Percentiles rank a stretch among this genome's conserved stretches.
phyloP scores from a whole-genome alignment of 768 basidiomycete genomes.

The Clitopilus passeckerianus region DNA sequence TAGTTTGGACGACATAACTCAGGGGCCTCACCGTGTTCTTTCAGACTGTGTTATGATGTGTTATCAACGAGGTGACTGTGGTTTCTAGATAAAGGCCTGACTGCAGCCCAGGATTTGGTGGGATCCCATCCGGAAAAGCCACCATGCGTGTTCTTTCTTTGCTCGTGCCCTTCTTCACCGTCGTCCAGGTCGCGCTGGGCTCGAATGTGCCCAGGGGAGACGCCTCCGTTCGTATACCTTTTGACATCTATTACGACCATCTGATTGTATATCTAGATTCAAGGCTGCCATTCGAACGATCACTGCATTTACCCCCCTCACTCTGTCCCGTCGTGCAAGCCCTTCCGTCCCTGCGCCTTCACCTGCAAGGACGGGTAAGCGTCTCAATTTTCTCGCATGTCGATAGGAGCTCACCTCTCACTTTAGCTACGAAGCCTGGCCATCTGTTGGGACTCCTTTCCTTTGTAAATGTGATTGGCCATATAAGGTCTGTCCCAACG shows the following conservation, averaged over 20 bases:
- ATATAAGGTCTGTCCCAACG: slow-evolving; percentile 37
- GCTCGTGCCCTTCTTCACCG: background rate
- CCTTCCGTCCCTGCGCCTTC: slow-evolving; percentile 37
- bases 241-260: slow-evolving; percentile 16
- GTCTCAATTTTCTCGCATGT: background rate
- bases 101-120: background rate
- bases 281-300: slow-evolving; percentile 4
- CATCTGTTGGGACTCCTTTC: slow-evolving; percentile 19
- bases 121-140: background rate
- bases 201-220: background rate
- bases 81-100: background rate
- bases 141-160: background rate
- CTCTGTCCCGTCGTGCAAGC: slow-evolving; percentile 28
- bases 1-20: background rate
- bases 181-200: background rate
- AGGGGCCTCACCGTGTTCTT: background rate
- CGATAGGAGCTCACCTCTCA: background rate
- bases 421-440: background rate
- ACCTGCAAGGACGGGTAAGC: slow-evolving; percentile 39
- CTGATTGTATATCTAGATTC: background rate
- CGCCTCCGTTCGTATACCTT: background rate
- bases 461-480: slow-evolving; percentile 41
- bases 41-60: background rate
- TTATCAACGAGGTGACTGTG: background rate
- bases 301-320: slow-evolving; percentile 37